phyloP scores from a whole-genome alignment of 2,329 filamentous ascomycete genomes.

The Cladophialophora chaetospira region DNA sequence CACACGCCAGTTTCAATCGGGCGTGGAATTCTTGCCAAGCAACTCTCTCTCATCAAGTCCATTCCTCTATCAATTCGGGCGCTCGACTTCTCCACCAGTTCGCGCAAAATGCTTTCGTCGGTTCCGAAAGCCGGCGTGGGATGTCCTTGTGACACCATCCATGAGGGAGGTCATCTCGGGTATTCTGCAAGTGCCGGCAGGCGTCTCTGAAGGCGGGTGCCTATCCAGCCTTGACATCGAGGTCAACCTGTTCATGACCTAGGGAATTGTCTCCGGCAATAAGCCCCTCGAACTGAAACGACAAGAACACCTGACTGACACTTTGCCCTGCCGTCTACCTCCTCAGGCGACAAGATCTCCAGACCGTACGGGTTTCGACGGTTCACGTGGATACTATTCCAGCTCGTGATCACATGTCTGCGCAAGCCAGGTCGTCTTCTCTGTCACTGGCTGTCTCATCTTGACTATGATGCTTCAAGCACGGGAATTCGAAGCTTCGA shows the following conservation, averaged over 20 bases:
- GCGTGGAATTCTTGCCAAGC: constrained; percentile 5
- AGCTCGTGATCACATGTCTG: no score
- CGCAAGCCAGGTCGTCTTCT: no score
- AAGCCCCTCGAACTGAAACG: no score
- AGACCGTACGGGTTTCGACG: neutral
- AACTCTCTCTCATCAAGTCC: neutral
- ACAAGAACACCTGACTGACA: neutral
- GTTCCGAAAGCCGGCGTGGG: constrained; percentile 2
- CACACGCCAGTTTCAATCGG: neutral
- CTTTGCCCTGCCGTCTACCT: neutral
- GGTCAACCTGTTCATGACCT: neutral
- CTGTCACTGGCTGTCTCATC: no score
- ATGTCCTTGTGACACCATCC: neutral
- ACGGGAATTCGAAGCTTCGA: neutral
- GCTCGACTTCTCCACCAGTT: constrained; percentile 4
- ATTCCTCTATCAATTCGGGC: constrained; percentile 10
- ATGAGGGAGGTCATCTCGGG: neutral
- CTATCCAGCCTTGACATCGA: neutral
- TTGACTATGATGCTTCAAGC: neutral
- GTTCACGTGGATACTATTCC: neutral
- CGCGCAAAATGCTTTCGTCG: neutral
- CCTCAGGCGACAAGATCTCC: neutral
- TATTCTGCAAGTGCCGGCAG: neutral
- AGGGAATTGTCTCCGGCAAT: no score
- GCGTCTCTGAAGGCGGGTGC: neutral